Evolutionary conservation across 768 basidiomycete species (phyloP), one percentile per base, ranked within the genome.

Genomic region (Sporobolomyces phaffii): DNA sequence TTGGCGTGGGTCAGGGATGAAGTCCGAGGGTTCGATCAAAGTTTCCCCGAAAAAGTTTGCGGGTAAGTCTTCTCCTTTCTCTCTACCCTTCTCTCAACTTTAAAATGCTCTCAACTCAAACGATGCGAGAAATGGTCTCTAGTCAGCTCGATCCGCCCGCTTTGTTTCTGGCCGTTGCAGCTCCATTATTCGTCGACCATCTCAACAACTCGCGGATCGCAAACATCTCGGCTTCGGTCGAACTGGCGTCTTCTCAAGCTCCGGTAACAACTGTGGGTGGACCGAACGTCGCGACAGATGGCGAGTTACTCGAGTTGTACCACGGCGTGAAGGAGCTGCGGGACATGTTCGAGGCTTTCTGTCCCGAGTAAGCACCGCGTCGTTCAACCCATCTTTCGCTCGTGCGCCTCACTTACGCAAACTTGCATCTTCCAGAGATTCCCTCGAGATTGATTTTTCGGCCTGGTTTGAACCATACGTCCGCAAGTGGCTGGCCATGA

Each of bases 1-100:
- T 90, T 89, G 6, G 87, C 88, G 51, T 93, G 94, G 79, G 79
- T 96, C 3, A 91, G 94, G 81, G 94, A 91, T 77, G 79, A 82
- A 41, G 85, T 88, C 22, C 92, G 93, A 77, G 79, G 82, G 29
- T 81, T 94, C 38, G 88, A 92, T 77, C 91, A 91, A 77, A 84
- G 87, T 64, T 99, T 94, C 78, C 84, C 86, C 0, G 85, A 89
- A 61, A 88, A 90, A 36, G 76, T 97, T 26, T 81, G 92, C 36
- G 87, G 86, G 89, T 92, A 75, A 34, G 84, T 80, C 22, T 65
- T 51, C 33, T 22, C 28, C 29, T 33, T 28, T 24, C 33, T 57
- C 18, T 44, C 20, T 29, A 14, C 7, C 26, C 24, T 11, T 7
- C 20, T 34, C 56, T 5, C 59, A 6, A 14, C 22, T n/a, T 43